Conservation (phyloP, 2,329 filamentous ascomycete genomes). For the Neonectria punicea region DNA sequence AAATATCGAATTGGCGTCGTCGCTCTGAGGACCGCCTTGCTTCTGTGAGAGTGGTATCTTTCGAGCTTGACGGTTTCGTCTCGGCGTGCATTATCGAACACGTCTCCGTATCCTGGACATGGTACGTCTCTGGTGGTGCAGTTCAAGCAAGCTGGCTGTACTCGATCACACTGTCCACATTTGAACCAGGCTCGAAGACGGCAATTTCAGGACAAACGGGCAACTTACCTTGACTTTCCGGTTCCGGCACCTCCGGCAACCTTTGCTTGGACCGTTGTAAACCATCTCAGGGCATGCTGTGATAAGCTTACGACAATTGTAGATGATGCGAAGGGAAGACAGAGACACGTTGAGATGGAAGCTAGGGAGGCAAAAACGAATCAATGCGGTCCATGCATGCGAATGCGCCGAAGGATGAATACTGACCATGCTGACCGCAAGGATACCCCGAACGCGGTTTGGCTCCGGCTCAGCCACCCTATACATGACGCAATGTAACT, state of each 20-base stretch:
- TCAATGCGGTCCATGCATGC: too few relatives aligned
- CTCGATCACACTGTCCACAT: conserved; percentile 3
- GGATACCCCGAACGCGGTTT: too few relatives aligned
- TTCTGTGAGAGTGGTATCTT: background rate
- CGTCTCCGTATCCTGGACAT: conserved; percentile 4
- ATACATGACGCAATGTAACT: too few relatives aligned
- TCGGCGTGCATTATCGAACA: conserved; percentile 5
- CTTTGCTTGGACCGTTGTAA: conserved; percentile 13
- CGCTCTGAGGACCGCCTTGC: background rate
- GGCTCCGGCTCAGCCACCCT: too few relatives aligned
- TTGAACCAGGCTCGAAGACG: background rate
- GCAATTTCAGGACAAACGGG: background rate
- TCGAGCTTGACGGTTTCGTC: conserved; percentile 2
- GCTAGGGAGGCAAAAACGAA: too few relatives aligned
- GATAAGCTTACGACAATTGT: too few relatives aligned
- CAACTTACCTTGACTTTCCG: conserved; percentile 5
- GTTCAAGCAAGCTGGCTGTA: conserved; percentile 1
- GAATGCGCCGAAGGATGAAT: too few relatives aligned
- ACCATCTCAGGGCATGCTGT: background rate
- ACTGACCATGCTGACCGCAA: too few relatives aligned
- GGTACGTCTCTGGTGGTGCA: background rate
- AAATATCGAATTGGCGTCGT: background rate
- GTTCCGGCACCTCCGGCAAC: conserved; percentile 2
- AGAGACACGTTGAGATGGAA: too few relatives aligned
- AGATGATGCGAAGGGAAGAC: too few relatives aligned